A percentile compares a stretch with the other conserved stretches of the same genome.
Conservation (phyloP, 2,329 filamentous ascomycete species). For the Mollisia scopiformis region DNA sequence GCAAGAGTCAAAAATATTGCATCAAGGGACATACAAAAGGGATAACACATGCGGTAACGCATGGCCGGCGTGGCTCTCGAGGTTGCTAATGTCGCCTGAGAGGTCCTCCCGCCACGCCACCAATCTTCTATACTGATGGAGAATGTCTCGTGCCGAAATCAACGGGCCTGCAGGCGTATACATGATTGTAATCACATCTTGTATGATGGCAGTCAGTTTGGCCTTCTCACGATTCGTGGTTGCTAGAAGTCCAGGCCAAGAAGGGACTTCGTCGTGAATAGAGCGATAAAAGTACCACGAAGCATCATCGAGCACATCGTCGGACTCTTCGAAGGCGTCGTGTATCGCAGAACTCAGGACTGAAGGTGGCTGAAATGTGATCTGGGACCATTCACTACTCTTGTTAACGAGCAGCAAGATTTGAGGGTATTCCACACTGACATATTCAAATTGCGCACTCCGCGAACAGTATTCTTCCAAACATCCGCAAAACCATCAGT, state of each 20-base stretch:
- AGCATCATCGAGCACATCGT: conserved; percentile 22
- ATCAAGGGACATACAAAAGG: conserved; percentile 32
- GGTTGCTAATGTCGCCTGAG: conserved; percentile 27
- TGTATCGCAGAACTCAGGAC: conserved; percentile 9
- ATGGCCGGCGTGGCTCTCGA: conserved; percentile 24
- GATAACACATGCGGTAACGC: conserved; percentile 37
- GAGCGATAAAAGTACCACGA: conserved; percentile 33
- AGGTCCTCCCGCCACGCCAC: conserved; percentile 33
- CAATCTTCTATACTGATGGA: conserved; percentile 34
- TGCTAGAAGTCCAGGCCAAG: conserved; percentile 29
- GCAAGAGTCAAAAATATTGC: neutral
- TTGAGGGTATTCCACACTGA: conserved; percentile 24
- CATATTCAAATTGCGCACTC: conserved; percentile 38
- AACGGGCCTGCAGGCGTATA: conserved; percentile 23
- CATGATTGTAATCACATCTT: conserved; percentile 30
- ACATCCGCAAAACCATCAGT: conserved; percentile 30
- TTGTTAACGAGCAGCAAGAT: conserved; percentile 23
- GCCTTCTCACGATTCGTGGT: conserved; percentile 37
- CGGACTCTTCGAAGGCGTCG: conserved; percentile 19
- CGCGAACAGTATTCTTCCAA: conserved; percentile 35
- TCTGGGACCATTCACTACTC: conserved; percentile 38
- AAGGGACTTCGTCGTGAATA: conserved; percentile 21
- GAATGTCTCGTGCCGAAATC: conserved; percentile 27
- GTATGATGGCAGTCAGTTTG: conserved; percentile 33
- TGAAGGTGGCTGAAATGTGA: conserved; percentile 34